Evolutionary conservation across 805 yeast species (phyloP).

Genomic region (Pichia deserticola): DNA sequence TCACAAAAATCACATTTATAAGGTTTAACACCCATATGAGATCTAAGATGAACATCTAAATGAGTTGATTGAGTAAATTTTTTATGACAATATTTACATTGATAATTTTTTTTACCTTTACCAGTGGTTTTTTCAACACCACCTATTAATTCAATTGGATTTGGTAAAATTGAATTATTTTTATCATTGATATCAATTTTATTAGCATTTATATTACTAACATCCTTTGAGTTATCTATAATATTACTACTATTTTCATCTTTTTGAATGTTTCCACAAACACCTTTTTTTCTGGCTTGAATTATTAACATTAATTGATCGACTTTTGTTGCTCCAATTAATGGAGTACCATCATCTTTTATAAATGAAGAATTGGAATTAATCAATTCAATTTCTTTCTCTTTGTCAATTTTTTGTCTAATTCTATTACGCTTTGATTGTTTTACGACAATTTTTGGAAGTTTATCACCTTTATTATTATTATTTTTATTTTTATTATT

Average conservation of each 20-base stretch:
- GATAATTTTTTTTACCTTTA: conserved; percentile 46
- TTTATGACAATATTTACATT: conserved; percentile 72
- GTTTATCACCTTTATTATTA: background rate
- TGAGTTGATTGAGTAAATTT: conserved; percentile 86
- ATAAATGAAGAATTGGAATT: conserved; percentile 22
- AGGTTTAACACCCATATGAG: conserved; percentile 83
- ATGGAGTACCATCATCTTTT: conserved; percentile 58
- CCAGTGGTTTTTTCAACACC: conserved; percentile 63
- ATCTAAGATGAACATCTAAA: conserved; percentile 79
- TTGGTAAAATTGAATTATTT: conserved; percentile 32
- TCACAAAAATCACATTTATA: conserved; percentile 73
- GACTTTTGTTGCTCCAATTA: conserved; percentile 80
- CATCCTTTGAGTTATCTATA: background rate
- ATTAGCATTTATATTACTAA: conserved; percentile 24
- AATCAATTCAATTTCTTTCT: background rate
- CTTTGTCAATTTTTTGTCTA: background rate
- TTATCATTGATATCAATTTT: conserved; percentile 19
- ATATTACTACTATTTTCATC: conserved; percentile 64
- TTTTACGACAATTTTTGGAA: background rate
- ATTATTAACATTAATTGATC: conserved; percentile 88
- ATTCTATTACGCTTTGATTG: background rate
- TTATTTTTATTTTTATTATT: background rate
- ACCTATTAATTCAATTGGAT: conserved; percentile 62
- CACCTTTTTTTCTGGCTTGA: conserved; percentile 78
- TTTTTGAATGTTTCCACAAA: conserved; percentile 54